Percentiles rank a stretch among this genome's conserved stretches.
Conservation (phyloP, 2,329 filamentous ascomycete genomes). For the Monosporascus cannonballus region DNA sequence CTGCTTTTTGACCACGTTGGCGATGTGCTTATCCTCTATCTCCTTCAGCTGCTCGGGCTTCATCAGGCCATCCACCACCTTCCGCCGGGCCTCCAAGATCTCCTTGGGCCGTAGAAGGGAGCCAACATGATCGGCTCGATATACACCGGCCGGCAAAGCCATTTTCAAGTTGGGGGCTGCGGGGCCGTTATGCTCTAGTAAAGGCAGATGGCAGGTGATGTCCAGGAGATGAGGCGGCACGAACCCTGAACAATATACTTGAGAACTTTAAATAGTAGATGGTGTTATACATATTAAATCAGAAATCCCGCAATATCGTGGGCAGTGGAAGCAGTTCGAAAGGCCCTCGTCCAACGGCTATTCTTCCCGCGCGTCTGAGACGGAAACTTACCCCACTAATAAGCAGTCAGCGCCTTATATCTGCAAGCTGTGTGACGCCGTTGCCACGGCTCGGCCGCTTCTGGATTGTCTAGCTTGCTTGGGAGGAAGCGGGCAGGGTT, state of each 20-base stretch:
- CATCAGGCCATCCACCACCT: conserved; percentile 37
- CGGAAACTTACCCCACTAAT: background rate
- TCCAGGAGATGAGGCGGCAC: background rate
- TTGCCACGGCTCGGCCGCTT: background rate
- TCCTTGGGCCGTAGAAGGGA: conserved; percentile 46
- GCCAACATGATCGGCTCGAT: conserved; percentile 50
- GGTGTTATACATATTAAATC: too few species aligned
- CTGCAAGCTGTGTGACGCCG: background rate
- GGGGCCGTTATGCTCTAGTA: background rate
- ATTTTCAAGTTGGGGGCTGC: conserved; percentile 17
- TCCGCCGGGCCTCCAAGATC: conserved; percentile 42
- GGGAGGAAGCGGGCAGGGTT: background rate
- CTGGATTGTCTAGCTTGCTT: background rate
- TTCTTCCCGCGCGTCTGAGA: background rate
- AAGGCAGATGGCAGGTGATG: background rate
- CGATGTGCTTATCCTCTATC: conserved; percentile 45
- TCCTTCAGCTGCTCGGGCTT: conserved; percentile 38
- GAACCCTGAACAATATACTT: background rate
- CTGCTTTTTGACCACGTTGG: conserved; percentile 41
- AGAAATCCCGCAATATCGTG: too few species aligned
- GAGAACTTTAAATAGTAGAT: too few species aligned
- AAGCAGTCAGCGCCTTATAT: background rate
- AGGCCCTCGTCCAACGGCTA: background rate
- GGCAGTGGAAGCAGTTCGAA: background rate
- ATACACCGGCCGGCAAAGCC: conserved; percentile 36